Evolutionary conservation across 106 monocot genomes (phyloP).

Genomic region (Phalaenopsis aphrodite): DNA sequence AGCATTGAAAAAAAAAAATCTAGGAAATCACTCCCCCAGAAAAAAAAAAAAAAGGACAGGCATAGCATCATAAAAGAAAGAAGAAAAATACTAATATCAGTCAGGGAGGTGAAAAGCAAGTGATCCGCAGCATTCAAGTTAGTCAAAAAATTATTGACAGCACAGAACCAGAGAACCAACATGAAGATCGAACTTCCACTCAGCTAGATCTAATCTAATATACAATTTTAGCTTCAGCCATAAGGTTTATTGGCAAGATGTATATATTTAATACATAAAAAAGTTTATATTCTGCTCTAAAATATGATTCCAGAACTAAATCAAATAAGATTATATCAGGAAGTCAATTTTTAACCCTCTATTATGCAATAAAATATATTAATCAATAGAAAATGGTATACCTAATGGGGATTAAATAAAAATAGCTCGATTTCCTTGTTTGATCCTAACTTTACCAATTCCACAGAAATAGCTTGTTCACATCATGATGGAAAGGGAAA

Average conservation of each 20-base stretch:
- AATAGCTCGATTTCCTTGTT: neutral
- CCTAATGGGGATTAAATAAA: neutral
- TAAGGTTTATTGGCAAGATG: no score
- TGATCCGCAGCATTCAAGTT: no score
- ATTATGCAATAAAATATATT: neutral
- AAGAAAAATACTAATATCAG: neutral
- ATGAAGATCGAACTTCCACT: no score
- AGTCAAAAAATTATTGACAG: no score
- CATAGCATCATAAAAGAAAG: neutral
- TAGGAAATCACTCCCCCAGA: neutral
- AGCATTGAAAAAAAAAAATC: neutral
- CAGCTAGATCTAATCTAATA: no score
- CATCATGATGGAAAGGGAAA: neutral
- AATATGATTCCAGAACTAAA: neutral
- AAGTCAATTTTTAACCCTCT: neutral
- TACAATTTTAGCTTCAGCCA: no score
- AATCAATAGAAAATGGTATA: neutral
- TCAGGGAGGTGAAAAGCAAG: neutral
- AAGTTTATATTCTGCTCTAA: neutral
- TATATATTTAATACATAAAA: no score
- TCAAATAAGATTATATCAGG: neutral
- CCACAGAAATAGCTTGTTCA: neutral
- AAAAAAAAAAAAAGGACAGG: neutral
- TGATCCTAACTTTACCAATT: neutral
- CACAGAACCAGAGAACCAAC: no score